Evolutionary conservation across 73 alveolate genomes (phyloP), one percentile per base, ranked within the genome.

Genomic region (Paramecium sonneborni): DNA sequence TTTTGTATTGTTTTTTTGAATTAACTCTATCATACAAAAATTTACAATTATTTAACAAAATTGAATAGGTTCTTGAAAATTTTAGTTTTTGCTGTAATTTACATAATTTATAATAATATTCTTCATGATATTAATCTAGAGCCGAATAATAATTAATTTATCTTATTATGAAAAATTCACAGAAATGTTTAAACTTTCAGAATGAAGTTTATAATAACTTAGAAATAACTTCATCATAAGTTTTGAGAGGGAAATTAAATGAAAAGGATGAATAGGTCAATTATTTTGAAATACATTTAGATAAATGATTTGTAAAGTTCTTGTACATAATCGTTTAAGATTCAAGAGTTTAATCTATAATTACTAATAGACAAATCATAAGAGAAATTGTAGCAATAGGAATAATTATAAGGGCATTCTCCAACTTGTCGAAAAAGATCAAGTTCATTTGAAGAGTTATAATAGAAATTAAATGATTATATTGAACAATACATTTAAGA

Each of bases 221-320:
- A 32, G 84, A 62, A 62, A 62, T 62, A 62, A 62, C 84, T 12
- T 62, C 84, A 26, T 62, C 84, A 26, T 30, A 62, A 62, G 44
- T 62, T 62, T 62, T 62, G 20, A 62, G 24, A 62, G 84, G 44
- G 84, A 62, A 62, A 62, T 23, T 62, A 62, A 3, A 3, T 26
- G 84, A 62, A 44, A 62, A 62, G 39, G 84, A 30, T 30, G 44
- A 26, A 62, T 30, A 62, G 84, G 84, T 62, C 68, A 52, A 52
- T 52, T 52, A 52, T 52, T 52, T 52, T 1, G 68, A 52, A 52
- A 52, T 52, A 52, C 68, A 62, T 26, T 62, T 30, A 62, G 44
- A 62, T 62, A 62, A 30, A 30, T 32, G 44, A 14, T 62, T 62
- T 23, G 44, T 32, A 62, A 30, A 12, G 44, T 10, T 62, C 84